A percentile compares a stretch with the other conserved stretches of the same genome.
phyloP scores from a whole-genome alignment of 2,329 filamentous ascomycete genomes.

The Colletotrichum spaethianum region DNA sequence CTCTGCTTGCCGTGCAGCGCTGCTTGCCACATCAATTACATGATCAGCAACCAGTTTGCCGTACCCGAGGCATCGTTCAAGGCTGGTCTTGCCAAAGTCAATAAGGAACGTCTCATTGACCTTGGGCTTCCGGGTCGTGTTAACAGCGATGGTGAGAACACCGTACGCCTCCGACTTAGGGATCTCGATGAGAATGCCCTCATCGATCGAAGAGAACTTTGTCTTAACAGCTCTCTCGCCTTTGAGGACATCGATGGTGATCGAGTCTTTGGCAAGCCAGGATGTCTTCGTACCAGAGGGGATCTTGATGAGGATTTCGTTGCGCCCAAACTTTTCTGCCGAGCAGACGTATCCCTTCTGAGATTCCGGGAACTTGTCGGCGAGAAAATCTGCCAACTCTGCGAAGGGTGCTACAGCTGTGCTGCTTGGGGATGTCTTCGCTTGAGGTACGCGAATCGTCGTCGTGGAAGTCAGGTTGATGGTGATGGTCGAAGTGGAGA shows the following conservation, averaged over 20 bases:
- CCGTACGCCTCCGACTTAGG: slow-evolving; percentile 69
- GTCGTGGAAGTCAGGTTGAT: slow-evolving; percentile 56
- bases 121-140: slow-evolving; percentile 71
- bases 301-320: slow-evolving; percentile 69
- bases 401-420: slow-evolving; percentile 54
- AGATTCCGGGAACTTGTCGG: slow-evolving; percentile 51
- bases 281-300: slow-evolving; percentile 64
- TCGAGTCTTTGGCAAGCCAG: slow-evolving; percentile 71
- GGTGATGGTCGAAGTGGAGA: slow-evolving; percentile 50
- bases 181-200: slow-evolving; percentile 68
- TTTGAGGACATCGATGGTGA: slow-evolving; percentile 69
- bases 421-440: slow-evolving; percentile 46
- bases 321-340: slow-evolving; percentile 60
- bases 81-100: slow-evolving; percentile 68
- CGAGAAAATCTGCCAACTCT: slow-evolving; percentile 59
- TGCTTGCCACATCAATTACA: slow-evolving; percentile 53
- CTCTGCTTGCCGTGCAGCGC: slow-evolving; percentile 51
- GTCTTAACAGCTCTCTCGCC: slow-evolving; percentile 63
- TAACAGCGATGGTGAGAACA: slow-evolving; percentile 69
- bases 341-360: slow-evolving; percentile 58
- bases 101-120: slow-evolving; percentile 73
- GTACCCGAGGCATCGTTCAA: slow-evolving; percentile 61
- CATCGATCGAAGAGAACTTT: slow-evolving; percentile 62
- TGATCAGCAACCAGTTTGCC: slow-evolving; percentile 60
- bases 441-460: slow-evolving; percentile 49